phyloP scores from a whole-genome alignment of 306 rosid species.

The Cucurbita ficifolia region DNA sequence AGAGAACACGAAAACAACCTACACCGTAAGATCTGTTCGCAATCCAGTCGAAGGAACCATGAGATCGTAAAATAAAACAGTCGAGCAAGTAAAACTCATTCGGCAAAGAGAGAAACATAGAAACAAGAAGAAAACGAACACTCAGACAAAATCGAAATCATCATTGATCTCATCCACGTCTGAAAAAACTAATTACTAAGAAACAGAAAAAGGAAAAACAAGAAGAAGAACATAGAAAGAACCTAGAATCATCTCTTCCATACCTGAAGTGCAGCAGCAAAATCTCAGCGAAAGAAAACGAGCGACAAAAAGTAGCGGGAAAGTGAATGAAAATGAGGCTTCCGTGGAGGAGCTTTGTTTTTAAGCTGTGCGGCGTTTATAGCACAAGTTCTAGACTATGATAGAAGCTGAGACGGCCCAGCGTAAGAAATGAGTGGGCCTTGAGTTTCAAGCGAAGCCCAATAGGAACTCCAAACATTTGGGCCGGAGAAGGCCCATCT shows the following conservation, averaged over 20 bases:
- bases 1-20: neutral
- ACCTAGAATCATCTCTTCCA: neutral
- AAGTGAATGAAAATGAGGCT: too few relatives aligned
- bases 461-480: neutral
- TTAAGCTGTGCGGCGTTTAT: neutral
- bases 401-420: neutral
- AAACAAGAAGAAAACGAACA: neutral
- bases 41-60: neutral
- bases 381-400: neutral
- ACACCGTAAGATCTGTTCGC: conserved; percentile 14
- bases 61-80: neutral
- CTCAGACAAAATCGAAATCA: neutral
- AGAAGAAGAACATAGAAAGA: neutral
- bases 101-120: neutral
- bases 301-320: neutral
- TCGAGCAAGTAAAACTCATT: neutral
- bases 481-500: neutral
- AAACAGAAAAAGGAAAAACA: neutral
- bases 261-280: neutral
- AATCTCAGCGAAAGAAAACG: neutral
- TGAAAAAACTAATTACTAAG: neutral
- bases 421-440: neutral
- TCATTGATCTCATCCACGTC: neutral
- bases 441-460: neutral
- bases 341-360: neutral